Evolutionary conservation across 495 filamentous ascomycete genomes (phyloP).

Genomic region (Pseudomonodictys pantanalensis): DNA sequence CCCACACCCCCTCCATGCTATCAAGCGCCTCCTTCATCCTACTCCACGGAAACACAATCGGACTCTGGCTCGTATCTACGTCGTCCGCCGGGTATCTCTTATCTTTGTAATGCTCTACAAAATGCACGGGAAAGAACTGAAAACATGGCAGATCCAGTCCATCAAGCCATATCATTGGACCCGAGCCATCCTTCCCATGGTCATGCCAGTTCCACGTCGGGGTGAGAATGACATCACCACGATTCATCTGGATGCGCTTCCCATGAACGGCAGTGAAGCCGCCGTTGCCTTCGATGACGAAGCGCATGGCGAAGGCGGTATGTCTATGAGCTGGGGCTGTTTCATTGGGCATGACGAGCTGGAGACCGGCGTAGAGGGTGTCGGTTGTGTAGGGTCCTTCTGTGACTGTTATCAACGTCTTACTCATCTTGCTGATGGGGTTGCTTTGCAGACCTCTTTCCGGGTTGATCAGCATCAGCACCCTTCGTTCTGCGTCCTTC

Average conservation of each 20-base stretch:
- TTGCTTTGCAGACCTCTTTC: slow-evolving; percentile 43
- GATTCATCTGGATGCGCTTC: slow-evolving; percentile 45
- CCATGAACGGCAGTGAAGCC: slow-evolving; percentile 55
- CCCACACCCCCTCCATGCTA: slow-evolving; percentile 28
- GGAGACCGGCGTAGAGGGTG: slow-evolving; percentile 51
- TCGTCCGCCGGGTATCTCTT: slow-evolving; percentile 46
- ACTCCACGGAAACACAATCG: slow-evolving; percentile 47
- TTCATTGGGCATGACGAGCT: slow-evolving; percentile 51
- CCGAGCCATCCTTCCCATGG: slow-evolving; percentile 50
- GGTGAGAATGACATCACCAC: slow-evolving; percentile 52
- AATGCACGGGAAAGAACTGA: slow-evolving; percentile 49
- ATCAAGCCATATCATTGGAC: slow-evolving; percentile 55
- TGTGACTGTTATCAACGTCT: neutral
- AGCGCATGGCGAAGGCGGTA: slow-evolving; percentile 52
- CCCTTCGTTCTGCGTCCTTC: slow-evolving; percentile 48
- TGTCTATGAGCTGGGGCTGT: slow-evolving; percentile 51
- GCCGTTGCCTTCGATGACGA: slow-evolving; percentile 50
- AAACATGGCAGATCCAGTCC: slow-evolving; percentile 49
- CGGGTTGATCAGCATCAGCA: slow-evolving; percentile 52
- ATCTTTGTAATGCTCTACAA: slow-evolving; percentile 47
- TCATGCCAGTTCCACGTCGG: slow-evolving; percentile 54
- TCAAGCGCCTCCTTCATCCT: slow-evolving; percentile 43
- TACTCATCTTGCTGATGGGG: too few relatives aligned
- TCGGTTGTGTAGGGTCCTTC: slow-evolving; percentile 53
- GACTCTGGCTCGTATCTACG: slow-evolving; percentile 40